These are phyloP conservation scores for Pyrrhoderma noxium DNA, from an alignment of 1,284 basidiomycete species.

Conservation along the genomic window DNA sequence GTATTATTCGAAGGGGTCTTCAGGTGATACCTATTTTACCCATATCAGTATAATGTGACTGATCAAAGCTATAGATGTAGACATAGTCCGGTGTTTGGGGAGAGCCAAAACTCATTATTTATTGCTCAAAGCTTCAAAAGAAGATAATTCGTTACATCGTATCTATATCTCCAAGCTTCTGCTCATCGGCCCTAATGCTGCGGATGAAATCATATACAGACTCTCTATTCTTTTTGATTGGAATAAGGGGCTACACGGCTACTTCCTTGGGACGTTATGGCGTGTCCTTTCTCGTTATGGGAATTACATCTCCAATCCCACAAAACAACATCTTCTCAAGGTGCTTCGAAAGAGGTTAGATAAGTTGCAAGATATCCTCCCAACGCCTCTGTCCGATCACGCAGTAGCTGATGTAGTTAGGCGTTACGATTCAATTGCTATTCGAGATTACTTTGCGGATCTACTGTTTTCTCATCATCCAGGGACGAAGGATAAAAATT, in stretches of 20 bases:
- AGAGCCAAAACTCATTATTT: constrained; percentile 15
- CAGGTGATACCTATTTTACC: no score
- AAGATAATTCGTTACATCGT: constrained; percentile 5
- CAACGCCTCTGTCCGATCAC: neutral
- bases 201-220: constrained; percentile 7
- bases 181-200: neutral
- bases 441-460: constrained; percentile 10
- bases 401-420: neutral
- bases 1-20: neutral
- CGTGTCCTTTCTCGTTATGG: neutral
- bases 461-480: constrained; percentile 10
- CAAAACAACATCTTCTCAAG: constrained; percentile 12
- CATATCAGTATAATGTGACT: neutral
- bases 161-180: constrained; percentile 4
- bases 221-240: constrained; percentile 3
- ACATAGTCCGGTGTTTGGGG: neutral
- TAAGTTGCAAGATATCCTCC: constrained; percentile 6
- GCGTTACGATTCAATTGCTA: constrained; percentile 5
- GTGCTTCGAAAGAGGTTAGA: constrained; percentile 3
- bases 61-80: neutral
- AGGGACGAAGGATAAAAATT: neutral
- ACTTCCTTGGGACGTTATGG: constrained; percentile 3
- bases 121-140: neutral
- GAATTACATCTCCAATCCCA: neutral
- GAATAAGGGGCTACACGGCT: neutral